Base-by-base conservation (phyloP, 257 asterid genomes). In the Gentiana straminea region DNA sequence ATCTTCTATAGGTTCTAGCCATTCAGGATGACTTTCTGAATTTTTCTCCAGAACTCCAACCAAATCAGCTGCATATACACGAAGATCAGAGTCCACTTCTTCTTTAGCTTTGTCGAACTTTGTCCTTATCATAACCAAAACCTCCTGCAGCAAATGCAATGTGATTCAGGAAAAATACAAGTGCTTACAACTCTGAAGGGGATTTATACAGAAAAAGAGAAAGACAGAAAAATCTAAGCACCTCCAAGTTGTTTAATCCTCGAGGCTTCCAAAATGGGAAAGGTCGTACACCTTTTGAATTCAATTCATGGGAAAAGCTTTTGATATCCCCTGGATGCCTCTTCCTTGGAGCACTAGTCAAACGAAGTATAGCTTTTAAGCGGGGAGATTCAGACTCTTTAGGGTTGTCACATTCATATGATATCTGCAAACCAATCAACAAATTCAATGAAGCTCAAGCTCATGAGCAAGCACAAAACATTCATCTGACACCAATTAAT, bases 321-420 rank as follows among this genome's bases (percentile, higher is more conserved):
- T 91, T 91, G 56, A 91, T 85, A 71, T 91, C 98, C 15, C 87
- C 89, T 33, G 98, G 98, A 70, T 75, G 76, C 80, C 97, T 80
- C 83, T 92, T 92, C 82, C 95, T 85, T 55, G 98, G 98, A 37
- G 86, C 98, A 83, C 95, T 88, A 57, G 98, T 92, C 56, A 92
- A 74, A 62, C 98, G 97, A 52, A 92, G 93, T 81, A 91, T 91
- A 66, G 95, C 98, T 88, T 91, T 92, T 73, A 87, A 83, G 47
- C 98, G 93, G 4, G 98, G 98, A 54, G 98, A 92, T 70, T 88
- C 97, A 0, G 98, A 88, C 80, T 87, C 98, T 76, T 88, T 92
- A 10, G 98, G 98, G 65, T 91, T 84, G 8, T 91, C 98, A 64
- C 91, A 85, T 11, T 88, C 98, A 68, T 75, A 90, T 49, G 96